A percentile compares a stretch with the other conserved stretches of the same genome.
Evolutionary conservation across 805 yeast genomes (phyloP).

Genomic region (Cyberlindnera sargentensis): DNA sequence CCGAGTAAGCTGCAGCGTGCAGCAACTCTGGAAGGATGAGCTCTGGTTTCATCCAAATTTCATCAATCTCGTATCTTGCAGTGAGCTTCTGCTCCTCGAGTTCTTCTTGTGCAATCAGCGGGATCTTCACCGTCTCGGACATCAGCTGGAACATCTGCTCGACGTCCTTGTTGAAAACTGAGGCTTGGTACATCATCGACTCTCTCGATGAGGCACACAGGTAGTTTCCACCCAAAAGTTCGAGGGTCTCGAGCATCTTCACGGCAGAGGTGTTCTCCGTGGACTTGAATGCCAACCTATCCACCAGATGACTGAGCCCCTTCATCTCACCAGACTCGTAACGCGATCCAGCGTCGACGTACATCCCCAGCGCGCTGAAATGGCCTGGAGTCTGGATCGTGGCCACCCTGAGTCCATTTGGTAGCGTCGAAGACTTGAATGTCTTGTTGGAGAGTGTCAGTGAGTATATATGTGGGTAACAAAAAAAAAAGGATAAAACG

Average conservation of each 20-base stretch:
- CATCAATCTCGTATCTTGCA: slow-evolving; percentile 76
- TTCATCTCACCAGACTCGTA: slow-evolving; percentile 54
- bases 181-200: slow-evolving; percentile 87
- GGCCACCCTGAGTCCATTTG: slow-evolving; percentile 77
- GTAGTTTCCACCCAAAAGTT: slow-evolving; percentile 85
- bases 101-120: slow-evolving; percentile 62
- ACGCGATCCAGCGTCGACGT: slow-evolving; percentile 86
- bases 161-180: slow-evolving; percentile 82
- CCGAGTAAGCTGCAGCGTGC: slow-evolving; percentile 71
- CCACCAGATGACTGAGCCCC: slow-evolving; percentile 80
- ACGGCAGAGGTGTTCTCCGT: slow-evolving; percentile 51
- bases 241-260: slow-evolving; percentile 69
- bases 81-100: slow-evolving; percentile 65
- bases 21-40: slow-evolving; percentile 82
- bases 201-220: slow-evolving; percentile 92
- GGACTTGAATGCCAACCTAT: slow-evolving; percentile 78
- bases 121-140: slow-evolving; percentile 71
- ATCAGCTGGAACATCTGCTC: slow-evolving; percentile 71
- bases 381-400: slow-evolving; percentile 86
- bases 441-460: slow-evolving; percentile 9
- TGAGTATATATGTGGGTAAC: slow-evolving; percentile 16
- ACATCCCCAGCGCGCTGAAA: slow-evolving; percentile 85
- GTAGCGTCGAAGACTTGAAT: slow-evolving; percentile 32
- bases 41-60: slow-evolving; percentile 78
- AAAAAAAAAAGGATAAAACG: slow-evolving; percentile 7